These are phyloP conservation scores for Xylariaceae sp. DNA, from an alignment of 2,329 filamentous ascomycete genomes.

Conservation along the genomic window DNA sequence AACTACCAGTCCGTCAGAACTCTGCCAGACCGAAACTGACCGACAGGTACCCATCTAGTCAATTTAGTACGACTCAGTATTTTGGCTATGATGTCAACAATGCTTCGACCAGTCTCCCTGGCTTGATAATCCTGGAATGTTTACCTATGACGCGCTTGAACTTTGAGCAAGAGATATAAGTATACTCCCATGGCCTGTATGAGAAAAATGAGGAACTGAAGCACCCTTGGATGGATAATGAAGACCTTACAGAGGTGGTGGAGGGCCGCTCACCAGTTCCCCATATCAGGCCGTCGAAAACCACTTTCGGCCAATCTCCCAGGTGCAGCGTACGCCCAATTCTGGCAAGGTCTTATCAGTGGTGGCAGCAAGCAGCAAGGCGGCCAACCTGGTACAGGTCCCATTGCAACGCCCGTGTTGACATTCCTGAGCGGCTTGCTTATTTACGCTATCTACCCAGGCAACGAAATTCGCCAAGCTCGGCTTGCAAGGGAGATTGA, in stretches of 20 bases:
- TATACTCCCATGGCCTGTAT: not conserved
- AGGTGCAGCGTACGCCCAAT: slow-evolving; percentile 12
- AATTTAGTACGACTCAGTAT: not conserved
- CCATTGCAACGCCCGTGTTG: slow-evolving; percentile 30
- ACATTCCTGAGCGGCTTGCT: slow-evolving; percentile 36
- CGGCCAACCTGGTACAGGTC: slow-evolving; percentile 28
- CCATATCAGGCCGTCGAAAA: slow-evolving; percentile 12
- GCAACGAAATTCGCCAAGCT: slow-evolving; percentile 33
- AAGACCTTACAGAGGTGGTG: slow-evolving; percentile 15
- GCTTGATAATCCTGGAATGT: not conserved
- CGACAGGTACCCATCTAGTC: not conserved
- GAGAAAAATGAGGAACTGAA: slow-evolving; percentile 12
- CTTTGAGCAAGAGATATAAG: not conserved
- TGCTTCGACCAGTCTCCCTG: not conserved
- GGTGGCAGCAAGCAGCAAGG: slow-evolving; percentile 19
- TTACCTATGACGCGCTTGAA: not conserved
- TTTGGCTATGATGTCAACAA: not conserved
- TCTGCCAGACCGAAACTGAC: not conserved
- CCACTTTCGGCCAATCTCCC: slow-evolving; percentile 11
- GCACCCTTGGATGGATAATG: slow-evolving; percentile 13
- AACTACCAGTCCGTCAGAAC: not conserved
- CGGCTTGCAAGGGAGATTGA: slow-evolving; percentile 18
- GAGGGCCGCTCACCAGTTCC: slow-evolving; percentile 7
- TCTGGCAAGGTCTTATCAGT: slow-evolving; percentile 29
- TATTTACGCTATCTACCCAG: slow-evolving; percentile 39